Evolutionary conservation across 208 protist genomes (phyloP), one percentile per base, ranked within the genome.

Genomic region (Herpetomonas tarakana): DNA sequence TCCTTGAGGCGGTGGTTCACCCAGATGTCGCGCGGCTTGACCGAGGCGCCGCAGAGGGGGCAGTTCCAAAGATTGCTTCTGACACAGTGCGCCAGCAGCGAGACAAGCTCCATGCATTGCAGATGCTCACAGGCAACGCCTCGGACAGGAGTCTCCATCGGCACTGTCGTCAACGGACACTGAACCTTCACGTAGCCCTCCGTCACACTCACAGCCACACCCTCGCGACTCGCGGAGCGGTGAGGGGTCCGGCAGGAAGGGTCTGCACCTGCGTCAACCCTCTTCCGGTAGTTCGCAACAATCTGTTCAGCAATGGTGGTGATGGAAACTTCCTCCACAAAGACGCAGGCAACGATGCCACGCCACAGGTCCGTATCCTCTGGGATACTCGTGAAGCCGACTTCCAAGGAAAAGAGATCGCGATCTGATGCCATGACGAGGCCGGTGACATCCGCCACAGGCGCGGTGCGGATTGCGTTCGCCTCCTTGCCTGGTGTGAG

Each of bases 41-140:
- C 88, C 12, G 79, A 69, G 11, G 74, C 71, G 47, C 58, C 66
- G 64, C 88, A 94, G 12, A 94, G 54, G 14, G 88, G 83, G 55
- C 88, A 94, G 71, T 94, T 94, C 85, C 88, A 94, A 4, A 92
- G 65, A 68, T 92, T 85, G 18, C 68, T 73, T 21, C 75, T 76
- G n/a, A 52, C 38, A 47, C 82, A 94, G 19, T 84, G 77, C 0
- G 71, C 55, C 22, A 94, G 61, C 18, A 92, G 47, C 19, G 85
- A 65, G 14, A 60, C 53, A 24, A 94, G 60, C 53, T 94, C 88
- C 67, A 92, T 73, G 68, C 88, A 94, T 59, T 94, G 88, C 52
- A 84, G 62, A 52, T 94, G 88, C 55, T 91, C 84, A 58, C 88
- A 94, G 30, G 45, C 56, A 27, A 62, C 46, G 19, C 82, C 71